phyloP scores from a whole-genome alignment of 495 filamentous ascomycete species.

The Astrothelium macrocarpum region DNA sequence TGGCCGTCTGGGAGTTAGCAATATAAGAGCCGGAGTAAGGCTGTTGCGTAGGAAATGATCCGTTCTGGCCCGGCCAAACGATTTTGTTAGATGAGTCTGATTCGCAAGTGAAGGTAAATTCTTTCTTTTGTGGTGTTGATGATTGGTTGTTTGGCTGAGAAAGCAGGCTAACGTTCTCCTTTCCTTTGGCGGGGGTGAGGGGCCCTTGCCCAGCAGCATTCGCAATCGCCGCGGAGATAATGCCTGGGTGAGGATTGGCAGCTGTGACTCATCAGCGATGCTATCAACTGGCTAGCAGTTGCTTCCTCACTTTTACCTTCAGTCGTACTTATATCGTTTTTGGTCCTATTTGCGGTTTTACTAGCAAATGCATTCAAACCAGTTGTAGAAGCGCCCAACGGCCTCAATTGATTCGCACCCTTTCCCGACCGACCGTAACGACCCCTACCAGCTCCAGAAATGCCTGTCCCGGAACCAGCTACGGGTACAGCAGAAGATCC shows the following conservation, averaged over 20 bases:
- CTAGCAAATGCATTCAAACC: slow-evolving; percentile 35
- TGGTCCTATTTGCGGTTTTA: background rate
- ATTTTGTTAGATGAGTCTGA: slow-evolving; percentile 60
- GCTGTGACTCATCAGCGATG: background rate
- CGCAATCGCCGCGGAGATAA: slow-evolving; percentile 84
- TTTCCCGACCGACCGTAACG: slow-evolving; percentile 55
- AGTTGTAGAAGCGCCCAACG: slow-evolving; percentile 49
- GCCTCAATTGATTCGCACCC: slow-evolving; percentile 50
- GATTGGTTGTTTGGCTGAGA: slow-evolving; percentile 50
- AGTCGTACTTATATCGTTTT: background rate
- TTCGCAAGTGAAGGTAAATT: slow-evolving; percentile 89
- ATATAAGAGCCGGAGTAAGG: background rate
- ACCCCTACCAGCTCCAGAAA: slow-evolving; percentile 72
- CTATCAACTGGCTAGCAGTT: background rate
- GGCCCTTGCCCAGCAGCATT: slow-evolving; percentile 64
- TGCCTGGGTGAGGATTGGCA: slow-evolving; percentile 39
- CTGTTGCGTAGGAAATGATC: slow-evolving; percentile 9
- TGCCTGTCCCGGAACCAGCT: slow-evolving; percentile 40
- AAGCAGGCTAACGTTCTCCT: slow-evolving; percentile 67
- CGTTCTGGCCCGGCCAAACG: slow-evolving; percentile 36
- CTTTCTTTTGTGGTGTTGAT: slow-evolving; percentile 54
- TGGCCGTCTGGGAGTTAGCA: background rate
- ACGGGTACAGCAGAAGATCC: slow-evolving; percentile 38
- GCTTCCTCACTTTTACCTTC: background rate
- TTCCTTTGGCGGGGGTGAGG: slow-evolving; percentile 45